A percentile compares a stretch with the other conserved stretches of the same genome.
Evolutionary conservation across 371 early-diverging fungal species (phyloP).

Genomic region (Zopfochytrium polystomum): DNA sequence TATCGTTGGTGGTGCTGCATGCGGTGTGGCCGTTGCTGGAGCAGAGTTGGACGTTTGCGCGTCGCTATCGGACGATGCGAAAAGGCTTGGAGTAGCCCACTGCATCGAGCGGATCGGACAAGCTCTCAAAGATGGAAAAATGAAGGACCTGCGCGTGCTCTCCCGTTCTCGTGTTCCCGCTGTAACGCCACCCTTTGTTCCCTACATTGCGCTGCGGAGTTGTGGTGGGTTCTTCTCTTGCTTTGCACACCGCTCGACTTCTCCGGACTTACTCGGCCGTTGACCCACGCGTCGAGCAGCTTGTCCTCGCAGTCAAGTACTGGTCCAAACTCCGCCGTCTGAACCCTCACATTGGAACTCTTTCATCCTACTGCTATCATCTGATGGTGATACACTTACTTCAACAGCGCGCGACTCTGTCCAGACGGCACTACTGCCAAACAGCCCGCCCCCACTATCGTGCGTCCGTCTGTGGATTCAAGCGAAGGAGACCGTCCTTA

Average conservation of each 20-base stretch:
- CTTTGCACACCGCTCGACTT: conserved; percentile 27
- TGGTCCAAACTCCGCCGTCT: conserved; percentile 36
- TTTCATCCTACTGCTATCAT: conserved; percentile 39
- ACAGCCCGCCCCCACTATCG: conserved; percentile 3
- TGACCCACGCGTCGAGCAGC: conserved; percentile 29
- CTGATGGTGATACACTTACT: conserved; percentile 37
- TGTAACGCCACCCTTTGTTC: conserved; percentile 29
- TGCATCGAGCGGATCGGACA: conserved; percentile 34
- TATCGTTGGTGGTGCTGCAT: conserved; percentile 31
- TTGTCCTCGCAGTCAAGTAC: conserved; percentile 36
- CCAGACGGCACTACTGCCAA: conserved; percentile 18
- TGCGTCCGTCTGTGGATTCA: neutral
- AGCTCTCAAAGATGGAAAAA: conserved; percentile 32
- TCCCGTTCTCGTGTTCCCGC: conserved; percentile 35
- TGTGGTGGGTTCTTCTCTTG: conserved; percentile 27
- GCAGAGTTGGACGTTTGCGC: conserved; percentile 36
- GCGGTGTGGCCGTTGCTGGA: conserved; percentile 30
- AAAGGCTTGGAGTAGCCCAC: conserved; percentile 20
- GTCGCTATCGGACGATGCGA: conserved; percentile 12
- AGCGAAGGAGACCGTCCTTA: conserved; percentile 8
- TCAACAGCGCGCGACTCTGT: conserved; percentile 28
- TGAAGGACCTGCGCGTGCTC: conserved; percentile 37
- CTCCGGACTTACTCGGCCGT: conserved; percentile 29
- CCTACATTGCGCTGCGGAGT: conserved; percentile 36
- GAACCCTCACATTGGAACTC: conserved; percentile 37